A percentile compares a stretch with the other conserved stretches of the same genome.
These are phyloP conservation scores for Cyanodermella asteris DNA, from an alignment of 2,329 filamentous ascomycete species.

Conservation along the genomic window DNA sequence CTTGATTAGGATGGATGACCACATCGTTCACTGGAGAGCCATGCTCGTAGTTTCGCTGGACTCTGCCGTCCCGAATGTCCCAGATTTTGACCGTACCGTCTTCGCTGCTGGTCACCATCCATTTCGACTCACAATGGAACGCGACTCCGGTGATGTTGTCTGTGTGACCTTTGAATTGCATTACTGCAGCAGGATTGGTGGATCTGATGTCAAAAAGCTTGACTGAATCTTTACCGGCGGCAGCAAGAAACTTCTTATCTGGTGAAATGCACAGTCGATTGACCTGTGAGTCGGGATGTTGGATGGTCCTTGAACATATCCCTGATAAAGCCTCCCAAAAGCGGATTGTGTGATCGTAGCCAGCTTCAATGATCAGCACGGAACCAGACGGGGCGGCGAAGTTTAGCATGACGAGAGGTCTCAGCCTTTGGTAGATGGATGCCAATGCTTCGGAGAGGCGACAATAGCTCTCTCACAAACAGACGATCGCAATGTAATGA, in stretches of 20 bases:
- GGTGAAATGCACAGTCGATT: slow-evolving; percentile 96
- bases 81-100: slow-evolving; percentile 94
- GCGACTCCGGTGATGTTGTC: slow-evolving; percentile 91
- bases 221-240: slow-evolving; percentile 59
- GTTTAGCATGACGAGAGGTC: too few relatives aligned
- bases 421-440: too few relatives aligned
- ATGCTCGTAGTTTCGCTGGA: slow-evolving; percentile 87
- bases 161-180: slow-evolving; percentile 89
- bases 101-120: slow-evolving; percentile 97
- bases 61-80: slow-evolving; percentile 67
- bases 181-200: slow-evolving; percentile 79
- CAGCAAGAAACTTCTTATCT: slow-evolving; percentile 87
- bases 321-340: slow-evolving; percentile 98
- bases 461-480: too few relatives aligned
- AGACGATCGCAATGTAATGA: too few relatives aligned
- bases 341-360: slow-evolving; percentile 57
- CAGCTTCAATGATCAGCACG: slow-evolving; percentile 26
- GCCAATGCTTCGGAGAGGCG: too few relatives aligned
- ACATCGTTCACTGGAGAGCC: slow-evolving; percentile 83
- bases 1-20: slow-evolving; percentile 89
- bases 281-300: slow-evolving; percentile 93
- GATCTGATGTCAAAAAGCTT: slow-evolving; percentile 98
- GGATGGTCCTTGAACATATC: slow-evolving; percentile 93
- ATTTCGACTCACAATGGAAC: slow-evolving; percentile 97
- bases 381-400: slow-evolving; percentile 3